Conservation (phyloP, 805 yeast species). For the Starmera quercuum region DNA sequence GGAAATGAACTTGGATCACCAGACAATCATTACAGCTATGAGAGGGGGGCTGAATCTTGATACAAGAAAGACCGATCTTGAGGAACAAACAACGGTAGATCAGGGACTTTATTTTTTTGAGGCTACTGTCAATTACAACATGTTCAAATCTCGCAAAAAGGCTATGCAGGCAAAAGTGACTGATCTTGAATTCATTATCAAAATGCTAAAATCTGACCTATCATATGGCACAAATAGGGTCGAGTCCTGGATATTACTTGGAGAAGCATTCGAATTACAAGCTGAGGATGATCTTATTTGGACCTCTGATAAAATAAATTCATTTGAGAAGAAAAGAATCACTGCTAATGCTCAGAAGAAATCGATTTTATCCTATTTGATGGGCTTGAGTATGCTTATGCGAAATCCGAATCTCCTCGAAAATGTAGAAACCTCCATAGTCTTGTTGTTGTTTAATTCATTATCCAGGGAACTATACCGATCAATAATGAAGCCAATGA, state of each 20-base stretch:
- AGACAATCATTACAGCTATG: conserved; percentile 41
- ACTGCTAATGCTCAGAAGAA: conserved; percentile 64
- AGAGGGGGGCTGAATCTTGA: conserved; percentile 36
- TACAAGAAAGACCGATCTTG: conserved; percentile 23
- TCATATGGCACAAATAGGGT: conserved; percentile 56
- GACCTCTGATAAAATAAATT: conserved; percentile 77
- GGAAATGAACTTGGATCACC: conserved; percentile 35
- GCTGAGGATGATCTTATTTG: conserved; percentile 90
- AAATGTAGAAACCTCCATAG: conserved; percentile 24
- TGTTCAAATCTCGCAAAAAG: conserved; percentile 61
- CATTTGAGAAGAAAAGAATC: conserved; percentile 46
- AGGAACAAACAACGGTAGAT: conserved; percentile 28
- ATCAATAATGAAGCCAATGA: conserved; percentile 49
- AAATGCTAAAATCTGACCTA: conserved; percentile 59
- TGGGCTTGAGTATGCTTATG: conserved; percentile 50
- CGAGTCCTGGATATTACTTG: conserved; percentile 84
- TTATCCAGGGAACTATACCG: conserved; percentile 48
- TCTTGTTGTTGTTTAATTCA: conserved; percentile 40
- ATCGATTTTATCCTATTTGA: conserved; percentile 63
- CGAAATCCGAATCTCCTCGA: conserved; percentile 13
- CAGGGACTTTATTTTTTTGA: conserved; percentile 63
- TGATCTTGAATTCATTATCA: conserved; percentile 69
- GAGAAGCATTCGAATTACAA: conserved; percentile 66
- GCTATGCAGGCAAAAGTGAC: conserved; percentile 75
- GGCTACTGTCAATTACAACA: conserved; percentile 60